Evolutionary conservation across 2,329 filamentous ascomycete species (phyloP).

Genomic region (Venturia effusa): DNA sequence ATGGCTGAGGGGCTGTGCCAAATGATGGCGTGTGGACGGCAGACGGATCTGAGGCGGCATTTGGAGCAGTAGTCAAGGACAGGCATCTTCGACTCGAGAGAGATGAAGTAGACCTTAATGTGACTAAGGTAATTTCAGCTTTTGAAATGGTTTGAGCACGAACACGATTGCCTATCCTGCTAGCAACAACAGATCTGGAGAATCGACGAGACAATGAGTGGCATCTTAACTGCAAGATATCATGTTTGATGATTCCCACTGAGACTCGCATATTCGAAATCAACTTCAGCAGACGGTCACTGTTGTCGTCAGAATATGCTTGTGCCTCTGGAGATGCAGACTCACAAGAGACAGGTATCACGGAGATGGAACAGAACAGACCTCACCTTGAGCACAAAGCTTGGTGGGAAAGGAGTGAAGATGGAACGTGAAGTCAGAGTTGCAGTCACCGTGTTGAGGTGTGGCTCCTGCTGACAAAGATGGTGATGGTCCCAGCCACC

Average conservation of each 20-base stretch:
- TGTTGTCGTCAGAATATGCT: background rate
- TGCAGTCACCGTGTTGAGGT: too few species aligned
- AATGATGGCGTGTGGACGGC: background rate
- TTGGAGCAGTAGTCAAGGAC: background rate
- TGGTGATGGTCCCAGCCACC: background rate
- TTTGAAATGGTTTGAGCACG: background rate
- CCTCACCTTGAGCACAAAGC: background rate
- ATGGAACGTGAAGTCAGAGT: background rate
- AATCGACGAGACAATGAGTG: background rate
- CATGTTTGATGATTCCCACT: background rate
- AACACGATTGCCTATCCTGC: too few species aligned
- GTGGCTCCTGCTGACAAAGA: background rate
- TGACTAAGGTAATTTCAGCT: background rate
- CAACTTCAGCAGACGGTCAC: background rate
- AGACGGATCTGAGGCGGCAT: background rate
- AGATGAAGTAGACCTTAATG: background rate
- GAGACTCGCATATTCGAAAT: background rate
- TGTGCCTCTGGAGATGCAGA: background rate
- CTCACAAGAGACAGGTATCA: background rate
- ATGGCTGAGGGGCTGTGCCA: conserved; percentile 24
- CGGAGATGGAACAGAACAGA: too few species aligned
- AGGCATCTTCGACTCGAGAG: background rate
- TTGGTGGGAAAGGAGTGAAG: background rate
- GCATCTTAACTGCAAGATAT: background rate
- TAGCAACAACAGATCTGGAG: background rate